phyloP scores from a whole-genome alignment of 202 grass and related monocot genomes.

The Schoenoplectus tabernaemontani region DNA sequence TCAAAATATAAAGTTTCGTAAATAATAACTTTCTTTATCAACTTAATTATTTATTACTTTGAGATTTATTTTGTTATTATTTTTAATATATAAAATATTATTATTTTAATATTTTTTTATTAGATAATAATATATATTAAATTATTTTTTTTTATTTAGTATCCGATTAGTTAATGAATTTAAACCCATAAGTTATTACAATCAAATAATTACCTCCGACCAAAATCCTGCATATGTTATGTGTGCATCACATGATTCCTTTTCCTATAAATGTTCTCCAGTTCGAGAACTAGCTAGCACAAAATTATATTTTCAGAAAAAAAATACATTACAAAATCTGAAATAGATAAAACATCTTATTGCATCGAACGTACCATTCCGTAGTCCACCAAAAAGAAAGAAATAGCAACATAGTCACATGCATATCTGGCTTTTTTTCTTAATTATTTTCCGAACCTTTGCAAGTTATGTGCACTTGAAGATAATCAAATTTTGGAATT shows the following conservation, averaged over 20 bases:
- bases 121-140: no score
- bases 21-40: no score
- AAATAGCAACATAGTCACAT: not conserved
- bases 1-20: no score
- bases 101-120: no score
- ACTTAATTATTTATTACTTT: no score
- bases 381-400: not conserved
- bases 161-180: no score
- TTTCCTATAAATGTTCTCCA: not conserved
- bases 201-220: no score
- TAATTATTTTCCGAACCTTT: not conserved
- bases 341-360: not conserved
- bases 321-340: not conserved
- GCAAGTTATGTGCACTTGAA: not conserved
- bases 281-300: not conserved
- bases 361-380: not conserved
- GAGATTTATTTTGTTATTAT: no score
- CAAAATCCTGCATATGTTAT: not conserved
- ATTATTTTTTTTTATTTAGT: no score
- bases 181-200: no score
- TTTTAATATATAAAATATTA: no score
- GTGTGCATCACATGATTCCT: not conserved
- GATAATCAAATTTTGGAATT: constrained; percentile 30
- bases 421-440: constrained; percentile 12
- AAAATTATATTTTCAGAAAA: not conserved